Base-by-base conservation (phyloP, 805 yeast genomes). In the Candida suzukii region DNA sequence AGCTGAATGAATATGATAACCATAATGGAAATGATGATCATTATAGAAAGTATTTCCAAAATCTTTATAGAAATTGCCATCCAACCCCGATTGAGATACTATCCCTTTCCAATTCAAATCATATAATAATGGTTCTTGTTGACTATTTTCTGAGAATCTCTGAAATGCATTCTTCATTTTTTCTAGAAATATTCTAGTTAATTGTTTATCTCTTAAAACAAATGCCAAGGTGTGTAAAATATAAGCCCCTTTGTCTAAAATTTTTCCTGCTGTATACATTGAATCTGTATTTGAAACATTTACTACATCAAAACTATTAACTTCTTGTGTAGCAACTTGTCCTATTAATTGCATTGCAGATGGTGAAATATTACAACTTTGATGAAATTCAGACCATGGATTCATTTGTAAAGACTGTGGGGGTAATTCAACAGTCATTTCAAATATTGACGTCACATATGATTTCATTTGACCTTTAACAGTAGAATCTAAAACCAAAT, bases 201-300 rank as follows among this genome's bases (percentile, higher is more conserved):
- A 61, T 1, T 54, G 58, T 0, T 61, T 55, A 54, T 90, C 83
- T 17, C 74, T 57, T 35, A 91, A 59, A 17, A 91, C 70, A 46
- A 70, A 79, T 41, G 83, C 79, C 30, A 82, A 78, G 11, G 80
- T 86, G 47, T 83, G 83, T 13, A 88, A 68, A 40, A 93, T 73
- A 70, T 84, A 83, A 0, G 98, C 96, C 62, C 85, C 93, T 63
- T 90, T 93, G 50, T 88, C 96, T 38, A 90, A 66, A 22, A 78
- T 71, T 58, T 93, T 91, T 12, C 98, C 99, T 2, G 95, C 74
- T 18, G 86, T 79, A 63, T 91, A 91, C 85, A 90, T 90, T 0
- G 96, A 87, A 46, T 87, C 87, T 11, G 81, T 66, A 52, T 83
- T 66, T n/a, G 83, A 72, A 59, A 71, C 74, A 16, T 70, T 72